Base-by-base conservation (phyloP, 441 rosid genomes). In the Iberis amara region DNA sequence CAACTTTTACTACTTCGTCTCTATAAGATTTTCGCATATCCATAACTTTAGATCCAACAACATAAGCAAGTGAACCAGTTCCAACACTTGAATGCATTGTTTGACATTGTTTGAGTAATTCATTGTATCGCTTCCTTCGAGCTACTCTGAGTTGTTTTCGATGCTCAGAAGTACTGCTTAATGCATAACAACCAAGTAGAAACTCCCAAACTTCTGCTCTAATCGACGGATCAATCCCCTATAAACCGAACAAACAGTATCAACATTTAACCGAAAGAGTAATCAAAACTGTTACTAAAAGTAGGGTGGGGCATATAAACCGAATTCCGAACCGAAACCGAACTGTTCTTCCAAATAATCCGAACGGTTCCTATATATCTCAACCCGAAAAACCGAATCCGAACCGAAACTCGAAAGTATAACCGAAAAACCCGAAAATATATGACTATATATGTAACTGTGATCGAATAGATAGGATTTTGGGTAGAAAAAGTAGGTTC, bases 181-280 rank as follows among this genome's bases (percentile, higher is more conserved):
- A 64, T 49, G 78, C 69, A 76, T 92, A 92, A 74, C 96, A 89
- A 21, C 99, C 97, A 61, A 92, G 97, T 39, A 92, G 74, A 81
- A 89, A 92, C 65, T 92, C 99, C 99, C 99, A 92, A 69, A 92
- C 97, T 64, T 86, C 95, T 65, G 96, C 72, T 64, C 99, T 77
- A 59, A 89, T 82, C 37, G 96, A 81, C 69, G 92, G 97, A 76
- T 92, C 92, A 39, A 89, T 79, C 40, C 96, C 97, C 99, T 92
- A 59, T 9, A 50, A 74, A 64, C 45, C 30, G 21, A 18, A 18
- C 21, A 18, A 71, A 67, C 49, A 81, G 58, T 64, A 56, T 27
- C 47, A 50, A 8, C 47, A 52, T 6, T 3, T 28, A 9, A 24
- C 44, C 8, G 48, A 54, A 46, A 38, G 27, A 52, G 55, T 10